Conservation (phyloP, 495 filamentous ascomycete species). For the Penicillium angulare region DNA sequence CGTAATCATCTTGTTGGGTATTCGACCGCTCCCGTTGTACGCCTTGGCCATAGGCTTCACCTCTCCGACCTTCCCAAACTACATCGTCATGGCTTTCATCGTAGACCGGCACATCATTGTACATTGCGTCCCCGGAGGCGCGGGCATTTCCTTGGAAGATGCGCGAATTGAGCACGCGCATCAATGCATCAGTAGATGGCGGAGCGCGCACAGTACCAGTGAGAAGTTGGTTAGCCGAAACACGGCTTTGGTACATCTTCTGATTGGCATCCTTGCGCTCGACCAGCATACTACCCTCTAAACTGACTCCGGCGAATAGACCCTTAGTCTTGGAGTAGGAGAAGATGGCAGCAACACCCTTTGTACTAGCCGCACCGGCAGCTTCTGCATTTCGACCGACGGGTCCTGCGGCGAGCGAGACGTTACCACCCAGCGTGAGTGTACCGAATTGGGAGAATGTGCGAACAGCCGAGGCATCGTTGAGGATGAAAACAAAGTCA, state of each 20-base stretch:
- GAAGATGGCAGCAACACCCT: constrained; percentile 88
- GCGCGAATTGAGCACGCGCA: constrained; percentile 78
- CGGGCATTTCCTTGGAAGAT: constrained; percentile 67
- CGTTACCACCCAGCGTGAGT: constrained; percentile 91
- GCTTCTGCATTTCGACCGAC: constrained; percentile 95
- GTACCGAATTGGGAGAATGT: constrained; percentile 92
- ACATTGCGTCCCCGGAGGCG: constrained; percentile 64
- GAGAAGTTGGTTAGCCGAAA: constrained; percentile 81
- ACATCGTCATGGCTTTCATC: constrained; percentile 84
- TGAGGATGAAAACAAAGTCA: constrained; percentile 98
- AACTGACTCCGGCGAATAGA: constrained; percentile 89
- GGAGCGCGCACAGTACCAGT: constrained; percentile 75
- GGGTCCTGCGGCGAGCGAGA: constrained; percentile 91
- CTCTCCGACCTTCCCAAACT: constrained; percentile 84
- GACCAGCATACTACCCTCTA: constrained; percentile 87
- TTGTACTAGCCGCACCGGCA: constrained; percentile 87
- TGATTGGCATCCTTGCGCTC: constrained; percentile 96
- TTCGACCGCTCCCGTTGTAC: constrained; percentile 58
- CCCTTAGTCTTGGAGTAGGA: constrained; percentile 97
- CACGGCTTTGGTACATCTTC: constrained; percentile 82
- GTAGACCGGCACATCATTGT: constrained; percentile 93
- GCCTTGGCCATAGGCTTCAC: constrained; percentile 75
- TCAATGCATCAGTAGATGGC: constrained; percentile 76
- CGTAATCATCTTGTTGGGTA: constrained; percentile 50
- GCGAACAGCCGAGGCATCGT: constrained; percentile 85